phyloP scores from a whole-genome alignment of 805 yeast genomes.

The Wickerhamomyces strasburgensis region DNA sequence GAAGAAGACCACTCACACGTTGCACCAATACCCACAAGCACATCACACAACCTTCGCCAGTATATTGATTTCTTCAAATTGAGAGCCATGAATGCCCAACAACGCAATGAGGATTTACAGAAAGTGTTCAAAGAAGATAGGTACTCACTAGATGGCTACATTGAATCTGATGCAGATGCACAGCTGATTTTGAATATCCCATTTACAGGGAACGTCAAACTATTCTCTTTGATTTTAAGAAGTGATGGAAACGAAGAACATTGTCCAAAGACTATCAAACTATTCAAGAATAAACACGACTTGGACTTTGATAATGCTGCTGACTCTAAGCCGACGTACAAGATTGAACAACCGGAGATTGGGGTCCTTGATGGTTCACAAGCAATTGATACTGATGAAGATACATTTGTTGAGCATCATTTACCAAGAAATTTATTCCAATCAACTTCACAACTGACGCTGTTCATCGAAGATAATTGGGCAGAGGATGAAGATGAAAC shows the following conservation, averaged over 20 bases:
- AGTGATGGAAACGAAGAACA: conserved; percentile 50
- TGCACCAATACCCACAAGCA: conserved; percentile 67
- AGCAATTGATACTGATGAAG: conserved; percentile 32
- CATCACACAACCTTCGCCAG: conserved; percentile 60
- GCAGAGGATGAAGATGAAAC: conserved; percentile 55
- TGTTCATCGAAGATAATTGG: conserved; percentile 66
- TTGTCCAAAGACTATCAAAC: conserved; percentile 65
- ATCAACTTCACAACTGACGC: conserved; percentile 59
- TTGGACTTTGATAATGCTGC: conserved; percentile 69
- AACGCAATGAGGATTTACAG: conserved; percentile 42
- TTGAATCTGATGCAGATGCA: conserved; percentile 73
- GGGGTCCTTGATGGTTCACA: conserved; percentile 47
- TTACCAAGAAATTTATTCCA: conserved; percentile 72
- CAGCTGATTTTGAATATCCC: conserved; percentile 78
- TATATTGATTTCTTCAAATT: conserved; percentile 58
- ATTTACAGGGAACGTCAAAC: conserved; percentile 67
- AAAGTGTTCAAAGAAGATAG: conserved; percentile 47
- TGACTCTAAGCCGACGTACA: conserved; percentile 43
- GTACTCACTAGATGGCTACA: conserved; percentile 40
- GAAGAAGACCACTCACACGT: conserved; percentile 25
- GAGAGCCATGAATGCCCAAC: conserved; percentile 57
- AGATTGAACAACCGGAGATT: conserved; percentile 58
- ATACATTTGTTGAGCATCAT: conserved; percentile 72
- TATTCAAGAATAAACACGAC: conserved; percentile 65
- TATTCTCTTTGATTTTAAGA: conserved; percentile 69